phyloP scores from a whole-genome alignment of 176 grass and related monocot genomes.

The Oryza glaberrima region DNA sequence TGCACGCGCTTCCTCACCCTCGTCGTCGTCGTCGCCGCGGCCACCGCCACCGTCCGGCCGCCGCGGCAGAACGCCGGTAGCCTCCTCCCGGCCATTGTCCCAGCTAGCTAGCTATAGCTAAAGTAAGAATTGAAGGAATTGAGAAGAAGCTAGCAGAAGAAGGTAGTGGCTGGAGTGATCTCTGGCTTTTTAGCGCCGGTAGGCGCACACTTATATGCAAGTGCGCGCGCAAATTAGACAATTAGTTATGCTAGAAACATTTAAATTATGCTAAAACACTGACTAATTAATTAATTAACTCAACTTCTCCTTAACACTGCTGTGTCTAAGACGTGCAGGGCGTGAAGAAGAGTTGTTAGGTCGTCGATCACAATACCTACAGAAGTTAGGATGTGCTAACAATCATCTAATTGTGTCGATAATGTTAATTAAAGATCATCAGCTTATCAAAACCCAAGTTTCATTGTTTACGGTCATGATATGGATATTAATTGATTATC shows the following conservation, averaged over 20 bases:
- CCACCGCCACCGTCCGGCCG: background rate
- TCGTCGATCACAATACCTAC: background rate
- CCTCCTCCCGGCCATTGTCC: constrained; percentile 43
- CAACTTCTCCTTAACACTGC: background rate
- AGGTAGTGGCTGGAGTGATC: background rate
- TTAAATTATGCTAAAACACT: background rate
- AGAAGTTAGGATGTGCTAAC: background rate
- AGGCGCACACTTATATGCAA: background rate
- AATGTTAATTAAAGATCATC: background rate
- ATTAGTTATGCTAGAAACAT: background rate
- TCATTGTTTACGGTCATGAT: too few species aligned
- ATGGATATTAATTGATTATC: background rate
- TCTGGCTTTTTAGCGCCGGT: background rate
- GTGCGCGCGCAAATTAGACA: background rate
- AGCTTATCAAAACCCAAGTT: background rate
- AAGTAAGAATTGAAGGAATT: background rate
- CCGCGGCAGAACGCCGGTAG: constrained; percentile 37
- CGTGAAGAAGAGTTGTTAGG: constrained; percentile 7
- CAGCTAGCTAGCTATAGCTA: background rate
- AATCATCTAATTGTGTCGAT: background rate
- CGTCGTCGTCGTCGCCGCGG: constrained; percentile 26
- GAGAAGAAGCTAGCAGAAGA: background rate
- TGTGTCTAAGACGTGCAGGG: constrained; percentile 29
- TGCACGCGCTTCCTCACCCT: constrained; percentile 43
- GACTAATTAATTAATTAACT: background rate